Evolutionary conservation across 2,329 filamentous ascomycete genomes (phyloP), one percentile per base, ranked within the genome.

Genomic region (Ceratocystis alfenasii): DNA sequence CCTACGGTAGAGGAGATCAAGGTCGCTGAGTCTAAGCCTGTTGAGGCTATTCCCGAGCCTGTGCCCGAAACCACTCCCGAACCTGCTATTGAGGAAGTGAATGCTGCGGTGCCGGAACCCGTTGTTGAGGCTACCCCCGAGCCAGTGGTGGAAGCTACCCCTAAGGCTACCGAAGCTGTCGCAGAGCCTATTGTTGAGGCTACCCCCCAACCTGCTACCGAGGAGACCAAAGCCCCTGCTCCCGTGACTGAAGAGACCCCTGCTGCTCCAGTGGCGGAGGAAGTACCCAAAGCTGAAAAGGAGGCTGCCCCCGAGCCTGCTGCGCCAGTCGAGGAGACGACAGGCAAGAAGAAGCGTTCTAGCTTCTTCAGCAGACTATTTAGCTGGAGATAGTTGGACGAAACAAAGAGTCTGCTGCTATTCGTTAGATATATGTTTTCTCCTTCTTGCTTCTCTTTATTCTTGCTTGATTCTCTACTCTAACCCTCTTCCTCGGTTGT

Each of bases 191-290:
- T 66, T 17, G 70, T 70, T 55, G 48, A 68, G n/a, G 63, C 41
- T 8, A n/a, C 22, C 25, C 36, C 60, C 12, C n/a, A 68, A 45
- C 53, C 66, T 45, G 63, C 65, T 20, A 61, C 66, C 10, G 68
- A 66, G 46, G 65, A 44, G 22, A 10, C 45, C 62, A 64, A 69
- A 33, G 63, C 69, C 59, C 65, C 69, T 22, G 67, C 75, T 68
- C 70, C 74, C 17, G 69, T 74, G 8, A 75, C 76, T 65, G 75
- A 77, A 17, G 79, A 83, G 63, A 84, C 64, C 36, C 57, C 64
- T 12, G 33, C 25, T 20, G 62, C 20, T 28, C 46, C 62, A 1
- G 45, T 66, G 17, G 65, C 59, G 15, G 61, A 66, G 12, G 65
- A 66, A 44, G 61, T 46, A n/a, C 61, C 65, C 61, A 64, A 63